Base-by-base conservation (phyloP, 176 grass and related monocot species). In the Phoenix roebelenii region DNA sequence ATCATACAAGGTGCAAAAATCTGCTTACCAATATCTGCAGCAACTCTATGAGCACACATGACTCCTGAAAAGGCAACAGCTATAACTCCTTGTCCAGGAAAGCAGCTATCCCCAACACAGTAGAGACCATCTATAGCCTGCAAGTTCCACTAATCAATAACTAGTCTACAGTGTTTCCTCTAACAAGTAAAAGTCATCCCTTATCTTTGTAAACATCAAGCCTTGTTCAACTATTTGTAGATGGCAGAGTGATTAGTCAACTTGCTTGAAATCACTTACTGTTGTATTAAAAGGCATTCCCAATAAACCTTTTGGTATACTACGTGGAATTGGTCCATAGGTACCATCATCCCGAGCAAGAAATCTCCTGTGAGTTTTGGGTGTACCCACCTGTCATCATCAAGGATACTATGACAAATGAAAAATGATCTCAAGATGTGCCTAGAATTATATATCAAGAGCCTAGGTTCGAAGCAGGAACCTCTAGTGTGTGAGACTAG, bases 241-340 rank as follows among this genome's bases (percentile, higher is more conserved):
- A 44, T 44, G 35, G 10, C 35, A 44, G 12, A 44, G 35, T 50
- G 59, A 78, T 54, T 17, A 49, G 63, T 59, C 56, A 17, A 75
- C 55, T 5, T 65, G 6, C 28, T 77, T n/a, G 35, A 44, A 44
- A 12, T 14, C 30, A 81, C 91, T 82, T 74, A 90, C 91, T 18
- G 91, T 96, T 53, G 86, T 90, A 73, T 96, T 96, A 62, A 90
- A 96, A 75, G 91, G 91, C 91, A 96, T 90, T 49, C 73, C 91
- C 16, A 96, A 65, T 66, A 96, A 77, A 7, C 91, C 91, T 76
- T 96, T 96, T 4, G 91, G 83, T 74, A 74, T 85, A 50, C 69
- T 74, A 23, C 80, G 83, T 67, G 91, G 91, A 86, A 96, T 85
- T 9, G 91, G 91, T 61, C 91, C 91, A 68, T 96, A 96, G 52